phyloP scores from a whole-genome alignment of 345 rosid species.

The Acer negundo region DNA sequence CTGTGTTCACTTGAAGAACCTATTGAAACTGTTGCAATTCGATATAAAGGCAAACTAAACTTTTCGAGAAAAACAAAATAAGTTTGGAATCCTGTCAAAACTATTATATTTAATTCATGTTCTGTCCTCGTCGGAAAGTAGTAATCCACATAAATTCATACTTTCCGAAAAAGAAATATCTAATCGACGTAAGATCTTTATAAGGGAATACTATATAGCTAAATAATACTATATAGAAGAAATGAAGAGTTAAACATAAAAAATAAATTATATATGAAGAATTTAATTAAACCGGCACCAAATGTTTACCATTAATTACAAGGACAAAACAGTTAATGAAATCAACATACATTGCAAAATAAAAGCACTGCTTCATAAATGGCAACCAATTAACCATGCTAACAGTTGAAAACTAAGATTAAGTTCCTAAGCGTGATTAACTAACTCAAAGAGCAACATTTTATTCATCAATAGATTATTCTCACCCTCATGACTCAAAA shows the following conservation, averaged over 20 bases:
- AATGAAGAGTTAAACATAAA: not conserved
- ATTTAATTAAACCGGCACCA: not conserved
- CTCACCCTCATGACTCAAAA: not conserved
- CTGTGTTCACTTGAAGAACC: no score
- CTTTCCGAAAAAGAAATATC: not conserved
- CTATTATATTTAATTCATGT: conserved; percentile 1
- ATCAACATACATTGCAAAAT: conserved; percentile 1
- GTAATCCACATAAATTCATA: not conserved
- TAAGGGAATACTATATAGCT: not conserved
- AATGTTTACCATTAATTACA: not conserved
- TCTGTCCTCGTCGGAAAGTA: not conserved
- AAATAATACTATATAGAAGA: not conserved
- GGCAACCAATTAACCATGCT: not conserved
- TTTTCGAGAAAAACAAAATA: not conserved
- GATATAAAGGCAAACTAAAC: no score
- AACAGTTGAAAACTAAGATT: not conserved
- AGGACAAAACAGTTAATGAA: not conserved
- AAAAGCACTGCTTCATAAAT: no score
- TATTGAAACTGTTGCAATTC: no score
- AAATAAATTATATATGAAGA: not conserved
- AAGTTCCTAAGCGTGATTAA: not conserved
- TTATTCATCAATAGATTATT: not conserved
- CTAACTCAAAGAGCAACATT: not conserved
- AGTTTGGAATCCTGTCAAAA: conserved; percentile 5
- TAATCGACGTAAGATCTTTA: not conserved